Evolutionary conservation across 2,329 filamentous ascomycete genomes (phyloP).

Genomic region (Cladosporium sp.): DNA sequence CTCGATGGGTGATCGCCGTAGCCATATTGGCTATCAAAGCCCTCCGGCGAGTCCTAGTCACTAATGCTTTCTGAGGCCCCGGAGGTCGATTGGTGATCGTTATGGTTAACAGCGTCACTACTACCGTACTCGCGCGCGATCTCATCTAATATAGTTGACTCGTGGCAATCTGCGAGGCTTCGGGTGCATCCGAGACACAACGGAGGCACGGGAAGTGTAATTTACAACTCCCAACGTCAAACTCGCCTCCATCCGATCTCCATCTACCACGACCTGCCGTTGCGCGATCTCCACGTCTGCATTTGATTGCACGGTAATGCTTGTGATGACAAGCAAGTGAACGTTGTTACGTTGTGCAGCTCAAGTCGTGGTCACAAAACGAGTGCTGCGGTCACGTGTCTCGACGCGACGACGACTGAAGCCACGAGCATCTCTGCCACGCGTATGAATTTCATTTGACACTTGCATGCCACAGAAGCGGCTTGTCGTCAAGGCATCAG

Average conservation of each 20-base stretch:
- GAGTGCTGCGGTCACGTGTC: neutral
- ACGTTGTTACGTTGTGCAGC: neutral
- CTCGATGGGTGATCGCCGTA: too few relatives aligned
- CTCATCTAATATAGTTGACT: too few relatives aligned
- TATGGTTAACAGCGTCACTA: too few relatives aligned
- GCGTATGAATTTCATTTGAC: neutral
- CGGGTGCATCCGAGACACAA: too few relatives aligned
- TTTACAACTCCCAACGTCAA: too few relatives aligned
- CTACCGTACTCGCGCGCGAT: too few relatives aligned
- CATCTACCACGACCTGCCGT: neutral
- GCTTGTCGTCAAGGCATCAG: constrained; percentile 2
- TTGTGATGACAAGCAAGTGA: neutral
- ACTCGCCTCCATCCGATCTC: neutral
- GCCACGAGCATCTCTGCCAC: neutral
- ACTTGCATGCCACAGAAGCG: neutral
- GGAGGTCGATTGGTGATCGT: too few relatives aligned
- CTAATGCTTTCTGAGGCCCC: too few relatives aligned
- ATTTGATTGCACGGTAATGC: neutral
- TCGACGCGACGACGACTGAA: neutral
- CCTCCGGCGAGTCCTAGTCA: too few relatives aligned
- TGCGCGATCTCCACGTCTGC: constrained; percentile 4
- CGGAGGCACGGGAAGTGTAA: too few relatives aligned
- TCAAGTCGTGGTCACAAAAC: neutral
- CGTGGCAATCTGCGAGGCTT: too few relatives aligned
- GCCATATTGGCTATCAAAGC: too few relatives aligned